Percentiles rank a stretch among this genome's conserved stretches.
These are phyloP conservation scores for Pholiota molesta DNA, from an alignment of 768 basidiomycete genomes.

Conservation along the genomic window DNA sequence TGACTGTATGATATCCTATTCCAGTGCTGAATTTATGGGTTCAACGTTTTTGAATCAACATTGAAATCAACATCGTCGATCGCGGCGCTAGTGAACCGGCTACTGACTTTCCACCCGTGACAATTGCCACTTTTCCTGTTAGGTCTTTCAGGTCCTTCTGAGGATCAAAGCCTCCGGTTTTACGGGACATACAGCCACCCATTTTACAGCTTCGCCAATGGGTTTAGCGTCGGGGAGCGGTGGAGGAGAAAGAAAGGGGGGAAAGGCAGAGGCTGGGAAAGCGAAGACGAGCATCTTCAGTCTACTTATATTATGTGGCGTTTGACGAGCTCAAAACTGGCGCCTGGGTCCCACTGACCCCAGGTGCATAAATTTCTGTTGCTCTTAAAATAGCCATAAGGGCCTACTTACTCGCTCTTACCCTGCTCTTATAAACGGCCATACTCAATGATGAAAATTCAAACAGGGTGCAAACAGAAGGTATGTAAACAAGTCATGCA, in stretches of 20 bases:
- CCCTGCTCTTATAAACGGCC: not conserved
- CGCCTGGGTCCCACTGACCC: too few relatives aligned
- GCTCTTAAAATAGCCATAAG: not conserved
- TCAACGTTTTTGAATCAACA: not conserved
- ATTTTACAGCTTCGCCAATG: not conserved
- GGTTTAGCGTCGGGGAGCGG: not conserved
- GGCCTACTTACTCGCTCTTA: not conserved
- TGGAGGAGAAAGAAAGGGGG: too few relatives aligned
- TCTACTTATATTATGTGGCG: too few relatives aligned
- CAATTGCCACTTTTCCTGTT: constrained; percentile 45
- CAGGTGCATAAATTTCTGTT: not conserved
- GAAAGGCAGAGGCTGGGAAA: too few relatives aligned
- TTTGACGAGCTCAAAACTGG: too few relatives aligned
- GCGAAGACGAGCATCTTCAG: too few relatives aligned
- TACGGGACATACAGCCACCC: not conserved
- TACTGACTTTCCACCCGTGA: constrained; percentile 22
- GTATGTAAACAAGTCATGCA: too few relatives aligned
- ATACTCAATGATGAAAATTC: too few relatives aligned
- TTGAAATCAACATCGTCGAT: not conserved
- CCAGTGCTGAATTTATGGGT: constrained; percentile 18
- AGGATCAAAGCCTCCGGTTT: constrained; percentile 27
- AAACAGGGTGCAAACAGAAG: too few relatives aligned
- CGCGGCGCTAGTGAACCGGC: not conserved
- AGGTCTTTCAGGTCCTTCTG: constrained; percentile 42
- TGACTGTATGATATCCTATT: constrained; percentile 48